Percentiles rank a stretch among this genome's conserved stretches.
Evolutionary conservation across 768 basidiomycete genomes (phyloP).

Genomic region (Pulveroboletus frians): DNA sequence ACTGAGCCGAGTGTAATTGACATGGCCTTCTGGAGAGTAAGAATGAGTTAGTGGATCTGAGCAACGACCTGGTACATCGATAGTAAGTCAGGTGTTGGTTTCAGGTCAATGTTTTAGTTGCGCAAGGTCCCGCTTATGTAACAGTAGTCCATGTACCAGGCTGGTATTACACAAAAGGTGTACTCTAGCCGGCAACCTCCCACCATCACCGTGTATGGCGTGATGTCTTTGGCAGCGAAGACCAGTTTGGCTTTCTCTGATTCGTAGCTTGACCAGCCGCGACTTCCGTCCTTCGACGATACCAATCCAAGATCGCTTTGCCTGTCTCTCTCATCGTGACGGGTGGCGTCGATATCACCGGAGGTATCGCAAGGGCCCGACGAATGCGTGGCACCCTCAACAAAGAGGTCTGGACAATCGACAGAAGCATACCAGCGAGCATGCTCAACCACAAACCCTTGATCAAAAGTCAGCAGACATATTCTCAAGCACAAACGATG

Average conservation of each 20-base stretch:
- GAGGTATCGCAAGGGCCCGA: slow-evolving; percentile 33
- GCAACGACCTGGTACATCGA: slow-evolving; percentile 10
- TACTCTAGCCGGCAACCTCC: slow-evolving; percentile 1
- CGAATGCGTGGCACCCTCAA: slow-evolving; percentile 42
- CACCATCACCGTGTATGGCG: slow-evolving; percentile 8
- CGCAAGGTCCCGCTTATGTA: slow-evolving; percentile 13
- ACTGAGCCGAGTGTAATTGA: slow-evolving; percentile 35
- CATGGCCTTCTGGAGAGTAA: slow-evolving; percentile 29
- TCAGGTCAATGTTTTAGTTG: not conserved
- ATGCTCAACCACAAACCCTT: slow-evolving; percentile 60
- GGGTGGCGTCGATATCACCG: slow-evolving; percentile 6
- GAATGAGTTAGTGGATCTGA: not conserved
- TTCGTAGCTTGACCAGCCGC: not conserved
- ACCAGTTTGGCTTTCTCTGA: slow-evolving; percentile 22
- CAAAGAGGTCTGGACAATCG: slow-evolving; percentile 43
- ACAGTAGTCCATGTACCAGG: not conserved
- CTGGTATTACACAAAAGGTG: not conserved
- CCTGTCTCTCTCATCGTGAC: slow-evolving; percentile 30
- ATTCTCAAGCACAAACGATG: not conserved
- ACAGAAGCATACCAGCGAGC: slow-evolving; percentile 42
- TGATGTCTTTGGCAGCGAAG: slow-evolving; percentile 18
- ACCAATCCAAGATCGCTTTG: slow-evolving; percentile 17
- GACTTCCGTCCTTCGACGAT: slow-evolving; percentile 3
- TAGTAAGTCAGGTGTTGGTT: not conserved
- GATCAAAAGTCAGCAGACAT: not conserved